Evolutionary conservation across 495 filamentous ascomycete genomes (phyloP).

Genomic region (Daldinia grandis): DNA sequence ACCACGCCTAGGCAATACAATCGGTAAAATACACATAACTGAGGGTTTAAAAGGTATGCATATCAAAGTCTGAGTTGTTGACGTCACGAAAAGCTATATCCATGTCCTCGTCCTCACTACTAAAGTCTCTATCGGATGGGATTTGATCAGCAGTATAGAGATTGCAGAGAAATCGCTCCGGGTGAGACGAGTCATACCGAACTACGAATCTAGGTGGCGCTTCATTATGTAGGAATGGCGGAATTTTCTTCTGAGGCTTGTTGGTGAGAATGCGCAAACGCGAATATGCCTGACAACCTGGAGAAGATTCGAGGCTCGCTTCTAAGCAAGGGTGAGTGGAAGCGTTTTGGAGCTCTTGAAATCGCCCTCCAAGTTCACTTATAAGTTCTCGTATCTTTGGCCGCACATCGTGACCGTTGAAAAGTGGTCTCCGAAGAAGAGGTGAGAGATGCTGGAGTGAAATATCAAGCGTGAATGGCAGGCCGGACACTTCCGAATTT

Average conservation of each 20-base stretch:
- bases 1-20: not conserved
- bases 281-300: not conserved
- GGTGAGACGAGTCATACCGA: conserved; percentile 25
- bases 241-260: conserved; percentile 9
- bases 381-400: not conserved
- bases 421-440: not conserved
- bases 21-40: not conserved
- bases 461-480: conserved; percentile 19
- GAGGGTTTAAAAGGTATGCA: not conserved
- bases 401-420: not conserved
- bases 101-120: conserved; percentile 29
- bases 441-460: conserved; percentile 7
- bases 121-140: conserved; percentile 9
- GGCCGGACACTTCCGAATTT: conserved; percentile 16
- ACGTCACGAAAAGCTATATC: conserved; percentile 12
- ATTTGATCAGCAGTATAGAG: conserved; percentile 1
- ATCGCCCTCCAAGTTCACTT: not conserved
- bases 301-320: not conserved
- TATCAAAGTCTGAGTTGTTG: not conserved
- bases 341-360: conserved; percentile 12
- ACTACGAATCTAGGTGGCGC: conserved; percentile 14
- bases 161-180: not conserved
- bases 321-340: not conserved
- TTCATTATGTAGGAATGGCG: conserved; percentile 16
- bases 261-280: conserved; percentile 26